These are phyloP conservation scores for Prunus mongolica DNA, from an alignment of 306 rosid genomes.

Conservation along the genomic window DNA sequence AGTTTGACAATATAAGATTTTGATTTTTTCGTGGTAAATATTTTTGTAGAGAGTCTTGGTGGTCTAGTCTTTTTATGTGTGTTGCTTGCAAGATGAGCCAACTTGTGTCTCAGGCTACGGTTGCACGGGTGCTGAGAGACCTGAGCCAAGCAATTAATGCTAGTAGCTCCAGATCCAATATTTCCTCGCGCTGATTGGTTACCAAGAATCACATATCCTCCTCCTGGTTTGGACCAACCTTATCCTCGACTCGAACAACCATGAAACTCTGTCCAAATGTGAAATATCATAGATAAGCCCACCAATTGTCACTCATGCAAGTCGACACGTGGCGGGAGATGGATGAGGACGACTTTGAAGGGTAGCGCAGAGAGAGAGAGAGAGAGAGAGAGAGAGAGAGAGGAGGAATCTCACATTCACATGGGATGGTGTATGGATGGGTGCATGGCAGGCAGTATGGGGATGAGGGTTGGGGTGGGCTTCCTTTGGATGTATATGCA, in stretches of 20 bases:
- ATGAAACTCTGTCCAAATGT: not conserved
- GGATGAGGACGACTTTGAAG: constrained; percentile 7
- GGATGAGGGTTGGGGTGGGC: not conserved
- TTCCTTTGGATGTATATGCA: not conserved
- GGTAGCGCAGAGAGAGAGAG: not conserved
- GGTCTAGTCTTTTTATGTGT: not conserved
- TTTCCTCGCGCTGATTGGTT: constrained; percentile 17
- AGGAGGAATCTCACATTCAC: not conserved
- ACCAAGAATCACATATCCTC: not conserved
- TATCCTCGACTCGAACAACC: not conserved
- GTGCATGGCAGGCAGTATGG: not conserved
- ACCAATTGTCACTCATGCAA: constrained; percentile 21
- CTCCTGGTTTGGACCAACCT: not conserved
- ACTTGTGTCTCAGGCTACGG: constrained; percentile 21
- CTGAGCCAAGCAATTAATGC: constrained; percentile 31
- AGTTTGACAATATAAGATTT: not conserved
- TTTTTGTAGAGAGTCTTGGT: not conserved
- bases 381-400: not conserved
- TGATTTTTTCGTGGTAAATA: not conserved
- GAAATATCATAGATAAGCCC: too few species aligned
- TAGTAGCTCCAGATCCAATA: constrained; percentile 36
- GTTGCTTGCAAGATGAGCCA: constrained; percentile 29
- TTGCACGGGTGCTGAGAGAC: constrained; percentile 32
- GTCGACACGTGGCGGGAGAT: constrained; percentile 5
- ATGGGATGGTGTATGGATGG: constrained; percentile 13